These are phyloP conservation scores for Ambrosia hybrid DNA, from an alignment of 140 eudicot species.

Conservation along the genomic window DNA sequence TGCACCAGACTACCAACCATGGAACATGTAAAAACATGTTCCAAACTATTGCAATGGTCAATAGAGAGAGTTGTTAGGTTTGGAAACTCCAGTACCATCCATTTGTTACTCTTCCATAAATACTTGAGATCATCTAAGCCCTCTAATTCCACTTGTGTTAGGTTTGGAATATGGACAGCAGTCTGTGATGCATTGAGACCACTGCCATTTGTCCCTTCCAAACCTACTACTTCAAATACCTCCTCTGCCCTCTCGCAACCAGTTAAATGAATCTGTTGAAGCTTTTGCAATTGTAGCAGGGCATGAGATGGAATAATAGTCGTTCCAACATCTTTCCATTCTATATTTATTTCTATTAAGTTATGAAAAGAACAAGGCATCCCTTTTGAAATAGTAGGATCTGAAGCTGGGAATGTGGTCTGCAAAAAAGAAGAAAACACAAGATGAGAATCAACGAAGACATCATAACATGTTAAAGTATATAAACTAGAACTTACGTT, in stretches of 20 bases:
- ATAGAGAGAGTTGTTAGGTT: not conserved
- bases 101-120: constrained; percentile 7
- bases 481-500: too few relatives aligned
- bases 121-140: not conserved
- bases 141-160: not conserved
- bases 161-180: constrained; percentile 4
- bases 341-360: not conserved
- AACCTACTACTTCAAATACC: constrained; percentile 10
- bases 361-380: too few relatives aligned
- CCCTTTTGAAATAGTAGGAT: too few relatives aligned
- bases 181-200: constrained; percentile 1
- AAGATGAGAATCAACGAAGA: too few relatives aligned
- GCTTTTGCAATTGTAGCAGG: not conserved
- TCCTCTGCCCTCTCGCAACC: not conserved
- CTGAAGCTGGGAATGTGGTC: too few relatives aligned
- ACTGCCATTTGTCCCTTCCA: not conserved
- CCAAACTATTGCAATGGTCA: fast-evolving
- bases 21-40: not conserved
- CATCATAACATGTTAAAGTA: too few relatives aligned
- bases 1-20: too few relatives aligned
- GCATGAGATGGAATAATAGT: not conserved
- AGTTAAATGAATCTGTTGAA: not conserved
- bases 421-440: too few relatives aligned
- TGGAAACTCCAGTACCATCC: constrained; percentile 11
- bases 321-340: too few relatives aligned